Conservation (phyloP, 164 flowering plant species). For the Piper longum region DNA sequence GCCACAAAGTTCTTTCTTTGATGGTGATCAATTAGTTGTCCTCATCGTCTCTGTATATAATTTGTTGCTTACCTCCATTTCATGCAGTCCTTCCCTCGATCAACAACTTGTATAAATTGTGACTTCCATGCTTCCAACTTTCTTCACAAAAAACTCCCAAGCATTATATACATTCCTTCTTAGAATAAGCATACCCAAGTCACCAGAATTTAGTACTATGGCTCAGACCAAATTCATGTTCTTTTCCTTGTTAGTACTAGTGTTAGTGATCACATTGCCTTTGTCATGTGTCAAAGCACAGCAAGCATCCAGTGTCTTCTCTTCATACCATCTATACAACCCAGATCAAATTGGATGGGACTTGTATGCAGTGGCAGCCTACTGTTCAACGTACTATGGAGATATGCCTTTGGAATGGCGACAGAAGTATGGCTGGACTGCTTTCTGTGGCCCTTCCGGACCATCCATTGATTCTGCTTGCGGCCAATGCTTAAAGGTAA, state of each 20-base stretch:
- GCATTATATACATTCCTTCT: no score
- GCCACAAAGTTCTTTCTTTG: background rate
- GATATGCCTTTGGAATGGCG: no score
- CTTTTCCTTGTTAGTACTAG: no score
- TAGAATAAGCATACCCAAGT: no score
- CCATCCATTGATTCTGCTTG: no score
- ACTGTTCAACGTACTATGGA: conserved; percentile 19
- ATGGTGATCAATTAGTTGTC: background rate
- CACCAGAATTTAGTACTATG: no score
- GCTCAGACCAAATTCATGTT: background rate
- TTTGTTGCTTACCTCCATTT: no score
- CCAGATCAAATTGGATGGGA: conserved; percentile 24
- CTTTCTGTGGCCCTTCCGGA: conserved; percentile 21
- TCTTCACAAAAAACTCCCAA: background rate
- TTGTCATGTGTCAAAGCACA: conserved; percentile 1
- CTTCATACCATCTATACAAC: no score
- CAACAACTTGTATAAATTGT: background rate
- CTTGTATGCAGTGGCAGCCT: conserved; percentile 22
- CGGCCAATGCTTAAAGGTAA: conserved; percentile 25
- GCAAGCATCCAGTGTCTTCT: conserved; percentile 1
- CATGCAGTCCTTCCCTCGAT: no score
- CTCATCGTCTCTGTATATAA: background rate
- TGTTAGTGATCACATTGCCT: background rate
- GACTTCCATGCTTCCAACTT: background rate
- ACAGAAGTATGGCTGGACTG: conserved; percentile 14